Conservation (phyloP, 805 yeast species). For the Candida ortonii region DNA sequence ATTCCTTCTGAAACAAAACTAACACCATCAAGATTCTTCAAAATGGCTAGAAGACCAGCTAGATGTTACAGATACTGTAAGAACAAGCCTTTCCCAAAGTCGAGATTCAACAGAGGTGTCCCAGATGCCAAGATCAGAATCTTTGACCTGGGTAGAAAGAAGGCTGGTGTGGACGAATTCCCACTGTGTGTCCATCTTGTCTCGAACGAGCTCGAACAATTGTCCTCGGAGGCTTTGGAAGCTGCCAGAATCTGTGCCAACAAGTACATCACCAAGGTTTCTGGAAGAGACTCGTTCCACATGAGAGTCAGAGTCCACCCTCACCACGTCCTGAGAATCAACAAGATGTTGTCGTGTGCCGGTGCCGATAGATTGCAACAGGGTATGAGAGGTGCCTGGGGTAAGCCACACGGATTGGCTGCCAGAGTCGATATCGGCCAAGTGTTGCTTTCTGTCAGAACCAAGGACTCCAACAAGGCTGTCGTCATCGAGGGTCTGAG, state of each 20-base stretch:
- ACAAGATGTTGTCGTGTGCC: constrained; percentile 99
- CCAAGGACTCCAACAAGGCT: constrained; percentile 96
- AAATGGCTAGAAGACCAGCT: constrained; percentile 99
- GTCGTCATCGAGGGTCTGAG: constrained; percentile 98
- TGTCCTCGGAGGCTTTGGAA: constrained; percentile 99
- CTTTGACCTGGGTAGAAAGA: constrained; percentile 99
- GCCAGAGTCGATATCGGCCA: constrained; percentile 99
- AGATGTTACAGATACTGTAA: constrained; percentile 99
- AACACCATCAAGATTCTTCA: constrained; percentile 37
- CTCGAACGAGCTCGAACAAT: constrained; percentile 98
- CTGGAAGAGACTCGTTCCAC: constrained; percentile 99
- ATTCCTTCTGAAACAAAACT: constrained; percentile 1
- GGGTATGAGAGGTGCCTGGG: constrained; percentile 99
- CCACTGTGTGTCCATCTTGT: constrained; percentile 99
- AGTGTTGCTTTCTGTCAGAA: constrained; percentile 95
- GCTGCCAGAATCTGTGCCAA: constrained; percentile 99
- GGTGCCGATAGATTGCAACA: constrained; percentile 99
- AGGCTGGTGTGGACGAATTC: constrained; percentile 99
- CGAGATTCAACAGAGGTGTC: constrained; percentile 99
- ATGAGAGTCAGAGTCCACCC: constrained; percentile 99
- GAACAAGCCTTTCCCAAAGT: constrained; percentile 99
- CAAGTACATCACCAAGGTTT: constrained; percentile 96
- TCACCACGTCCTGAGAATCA: constrained; percentile 99
- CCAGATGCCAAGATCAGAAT: constrained; percentile 99
- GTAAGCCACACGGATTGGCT: constrained; percentile 99